phyloP scores from a whole-genome alignment of 192 early-diverging fungal genomes.

The Entomortierella parvispora region DNA sequence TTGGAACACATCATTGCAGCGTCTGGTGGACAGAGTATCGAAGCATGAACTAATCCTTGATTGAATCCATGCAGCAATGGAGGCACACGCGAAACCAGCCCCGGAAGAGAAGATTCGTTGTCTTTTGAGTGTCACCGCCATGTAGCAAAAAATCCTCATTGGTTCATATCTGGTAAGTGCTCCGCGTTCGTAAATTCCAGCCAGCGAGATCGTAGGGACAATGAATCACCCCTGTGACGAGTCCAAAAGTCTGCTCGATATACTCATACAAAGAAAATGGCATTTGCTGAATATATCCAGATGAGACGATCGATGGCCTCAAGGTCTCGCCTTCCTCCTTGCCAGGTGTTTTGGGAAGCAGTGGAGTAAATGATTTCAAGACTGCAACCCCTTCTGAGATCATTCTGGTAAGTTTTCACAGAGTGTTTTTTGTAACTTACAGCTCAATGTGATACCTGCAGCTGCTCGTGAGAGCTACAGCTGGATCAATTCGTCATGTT shows the following conservation, averaged over 20 bases:
- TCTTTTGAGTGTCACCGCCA: background rate
- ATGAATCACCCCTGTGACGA: too few relatives aligned
- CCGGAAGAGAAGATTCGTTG: background rate
- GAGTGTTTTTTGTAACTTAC: background rate
- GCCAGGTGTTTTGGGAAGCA: too few relatives aligned
- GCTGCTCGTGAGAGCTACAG: too few relatives aligned
- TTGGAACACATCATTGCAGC: background rate
- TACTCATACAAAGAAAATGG: too few relatives aligned
- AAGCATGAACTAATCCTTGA: conserved; percentile 6
- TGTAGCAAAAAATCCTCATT: background rate
- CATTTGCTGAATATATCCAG: too few relatives aligned
- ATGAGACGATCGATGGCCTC: too few relatives aligned
- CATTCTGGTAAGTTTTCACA: conserved; percentile 5
- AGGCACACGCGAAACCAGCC: conserved; percentile 1
- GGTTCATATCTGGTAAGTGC: too few relatives aligned
- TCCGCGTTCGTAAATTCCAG: too few relatives aligned
- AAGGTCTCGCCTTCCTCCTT: too few relatives aligned
- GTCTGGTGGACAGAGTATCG: background rate
- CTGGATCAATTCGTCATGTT: conserved; percentile 1
- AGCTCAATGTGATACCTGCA: too few relatives aligned
- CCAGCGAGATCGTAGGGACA: too few relatives aligned
- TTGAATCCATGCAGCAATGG: conserved; percentile 4
- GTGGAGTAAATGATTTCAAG: background rate
- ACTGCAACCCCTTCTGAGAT: background rate
- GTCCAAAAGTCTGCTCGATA: too few relatives aligned